Conservation (phyloP, 164 flowering plant genomes). For the Pachysandra terminalis region DNA sequence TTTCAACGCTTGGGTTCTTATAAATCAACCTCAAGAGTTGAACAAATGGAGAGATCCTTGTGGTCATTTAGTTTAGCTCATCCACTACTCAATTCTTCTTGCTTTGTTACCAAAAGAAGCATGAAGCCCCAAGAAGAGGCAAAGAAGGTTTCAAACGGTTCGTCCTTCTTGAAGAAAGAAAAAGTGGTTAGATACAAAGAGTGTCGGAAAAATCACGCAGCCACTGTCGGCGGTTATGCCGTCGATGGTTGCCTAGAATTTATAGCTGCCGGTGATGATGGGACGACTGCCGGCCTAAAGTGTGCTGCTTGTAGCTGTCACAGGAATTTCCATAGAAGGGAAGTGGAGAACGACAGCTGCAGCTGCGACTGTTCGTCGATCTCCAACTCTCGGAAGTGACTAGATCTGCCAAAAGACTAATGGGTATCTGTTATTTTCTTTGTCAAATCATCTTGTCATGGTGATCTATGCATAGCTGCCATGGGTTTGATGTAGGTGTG, state of each 20-base stretch:
- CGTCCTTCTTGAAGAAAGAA: conserved; percentile 13
- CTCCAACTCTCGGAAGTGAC: conserved; percentile 18
- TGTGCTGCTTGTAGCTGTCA: conserved; percentile 42
- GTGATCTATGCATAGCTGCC: too few species aligned
- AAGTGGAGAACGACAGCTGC: conserved; percentile 18
- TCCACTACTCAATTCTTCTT: conserved; percentile 12
- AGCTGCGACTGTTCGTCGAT: conserved; percentile 24
- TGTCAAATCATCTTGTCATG: too few species aligned
- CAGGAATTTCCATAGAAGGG: conserved; percentile 36
- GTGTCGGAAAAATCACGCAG: conserved; percentile 40
- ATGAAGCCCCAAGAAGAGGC: conserved; percentile 26
- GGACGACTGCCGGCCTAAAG: conserved; percentile 31
- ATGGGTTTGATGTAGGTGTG: too few species aligned
- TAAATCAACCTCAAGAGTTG: conserved; percentile 11
- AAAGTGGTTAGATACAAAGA: conserved; percentile 26
- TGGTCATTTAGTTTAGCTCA: not conserved
- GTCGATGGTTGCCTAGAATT: conserved; percentile 37
- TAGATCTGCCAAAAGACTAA: not conserved
- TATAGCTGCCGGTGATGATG: conserved; percentile 39
- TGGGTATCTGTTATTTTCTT: conserved; percentile 6
- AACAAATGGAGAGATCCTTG: conserved; percentile 1
- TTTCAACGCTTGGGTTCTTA: not conserved
- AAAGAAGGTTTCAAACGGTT: conserved; percentile 23
- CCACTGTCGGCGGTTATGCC: conserved; percentile 35
- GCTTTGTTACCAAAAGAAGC: not conserved